Base-by-base conservation (phyloP, 2,329 filamentous ascomycete genomes). In the Colletotrichum gigasporum region DNA sequence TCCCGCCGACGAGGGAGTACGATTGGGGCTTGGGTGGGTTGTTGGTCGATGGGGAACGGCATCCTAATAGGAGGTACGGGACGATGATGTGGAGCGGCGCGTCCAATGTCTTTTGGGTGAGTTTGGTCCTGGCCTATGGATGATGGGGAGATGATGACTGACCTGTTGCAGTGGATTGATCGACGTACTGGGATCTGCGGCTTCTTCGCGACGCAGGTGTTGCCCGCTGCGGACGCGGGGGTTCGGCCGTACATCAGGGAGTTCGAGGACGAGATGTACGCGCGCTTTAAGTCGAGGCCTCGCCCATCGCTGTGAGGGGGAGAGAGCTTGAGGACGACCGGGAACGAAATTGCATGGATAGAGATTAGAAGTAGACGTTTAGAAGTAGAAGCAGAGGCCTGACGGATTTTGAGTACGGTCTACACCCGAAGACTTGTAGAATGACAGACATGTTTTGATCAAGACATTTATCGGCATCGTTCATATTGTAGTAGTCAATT, bases 51-150 rank as follows among this genome's bases (percentile, higher is more conserved):
- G 75, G 77, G 6, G 71, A 79, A 24, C 70, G 73, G 37, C 75
- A 76, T 3, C 72, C 70, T 4, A 70, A 78, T 56, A 73, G 81
- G 50, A 78, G 72, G 65, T 73, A 71, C 28, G 78, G 78, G 1
- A 77, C 77, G 3, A 28, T 83, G 65, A 71, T 71, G 5, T 85
- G 82, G 82, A 73, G 76, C 44, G 82, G 82, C 0, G 75, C 80
- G 61, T 73, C 78, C 10, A 85, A 85, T 69, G 66, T 81, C 4
- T 75, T 77, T 16, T 85, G 82, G 83, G 78, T 79, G 66, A 69
- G 81, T 71, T 75, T 77, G 70, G 65, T 26, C 54, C 28, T 56
- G 22, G 16, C 14, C 32, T 42, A 4, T n/a, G 3, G 16, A 9
- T 16, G 12, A 0, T 6, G 5, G 3, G 11, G n/a, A n/a, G 11